Conservation (phyloP, 148 eudicot species). For the Silene latifolia region DNA sequence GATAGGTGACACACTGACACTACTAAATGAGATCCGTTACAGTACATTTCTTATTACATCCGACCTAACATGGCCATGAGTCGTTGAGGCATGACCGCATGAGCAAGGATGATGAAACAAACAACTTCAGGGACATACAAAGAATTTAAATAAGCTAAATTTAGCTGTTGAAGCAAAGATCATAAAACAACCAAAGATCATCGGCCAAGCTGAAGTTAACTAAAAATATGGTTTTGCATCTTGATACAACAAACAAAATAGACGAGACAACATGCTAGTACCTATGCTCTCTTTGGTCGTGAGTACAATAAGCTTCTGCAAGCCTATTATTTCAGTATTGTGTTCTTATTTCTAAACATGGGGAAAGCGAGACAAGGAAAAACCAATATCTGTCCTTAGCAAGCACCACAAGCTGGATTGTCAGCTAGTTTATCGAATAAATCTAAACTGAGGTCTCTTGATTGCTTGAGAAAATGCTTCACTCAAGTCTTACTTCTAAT, state of each 20-base stretch:
- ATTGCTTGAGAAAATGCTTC: neutral
- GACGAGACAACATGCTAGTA: neutral
- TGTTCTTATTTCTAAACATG: neutral
- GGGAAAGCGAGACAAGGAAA: neutral
- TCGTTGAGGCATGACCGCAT: too few relatives aligned
- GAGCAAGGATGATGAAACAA: too few relatives aligned
- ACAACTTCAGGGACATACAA: too few relatives aligned
- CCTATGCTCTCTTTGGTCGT: too few relatives aligned
- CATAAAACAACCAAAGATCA: neutral
- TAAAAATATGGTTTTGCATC: neutral
- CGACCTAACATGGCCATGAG: too few relatives aligned
- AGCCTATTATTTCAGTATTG: neutral
- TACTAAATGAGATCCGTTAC: too few relatives aligned
- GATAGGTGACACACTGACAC: too few relatives aligned
- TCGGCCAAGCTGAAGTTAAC: neutral
- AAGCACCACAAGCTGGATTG: neutral
- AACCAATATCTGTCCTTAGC: neutral
- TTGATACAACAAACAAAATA: neutral
- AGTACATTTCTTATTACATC: too few relatives aligned
- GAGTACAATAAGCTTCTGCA: neutral
- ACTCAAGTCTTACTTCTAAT: constrained; percentile 56
- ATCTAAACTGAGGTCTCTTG: neutral
- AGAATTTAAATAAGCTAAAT: too few relatives aligned
- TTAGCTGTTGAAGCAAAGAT: too few relatives aligned
- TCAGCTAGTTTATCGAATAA: neutral